Base-by-base conservation (phyloP, 2,329 filamentous ascomycete species). In the Cladosporium phlei region DNA sequence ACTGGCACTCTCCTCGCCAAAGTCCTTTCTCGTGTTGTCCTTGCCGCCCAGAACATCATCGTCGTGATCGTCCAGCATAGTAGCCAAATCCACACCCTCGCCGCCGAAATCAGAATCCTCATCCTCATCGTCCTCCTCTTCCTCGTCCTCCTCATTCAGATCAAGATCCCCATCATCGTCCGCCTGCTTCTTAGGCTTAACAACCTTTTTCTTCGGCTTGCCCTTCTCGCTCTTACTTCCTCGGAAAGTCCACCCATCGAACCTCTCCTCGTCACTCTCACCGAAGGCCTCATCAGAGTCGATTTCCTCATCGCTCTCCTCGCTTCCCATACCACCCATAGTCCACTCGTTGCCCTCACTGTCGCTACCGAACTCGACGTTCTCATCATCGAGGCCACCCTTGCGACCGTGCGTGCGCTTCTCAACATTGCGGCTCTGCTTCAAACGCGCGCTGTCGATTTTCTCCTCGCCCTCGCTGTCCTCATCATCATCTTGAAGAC, bases 301-400 rank as follows among this genome's bases (percentile, higher is more conserved):
- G 47, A 87, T 70, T 52, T 85, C 81, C 46, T 78, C 81, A 57
- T 86, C 83, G 52, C 85, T 76, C 44, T 84, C 81, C 34, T 77
- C 79, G 38, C 77, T 78, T 17, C 83, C 80, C 34, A 64, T 37
- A 38, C 81, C 71, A 20, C 90, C 89, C 40, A 95, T 73, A 39
- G 77, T 83, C 88, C 88, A 95, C 60, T 86, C 82, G 58, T 94
- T 86, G 17, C 88, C 89, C 51, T 90, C 86, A 51, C 85, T 88
- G 61, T 95, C 90, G 56, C 84, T 90, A 8, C 86, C 87, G 53
- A 83, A 81, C 48, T 90, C 86, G 12, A 80, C 73, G 53, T 77
- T 75, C 21, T 71, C 65, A 28, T 72, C 55, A 10, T 55, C 54
- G 17, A 48, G 4, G 17, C 51, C 38, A 50, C 50, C 16, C 53